These are phyloP conservation scores for Ploettnerulaceae sp. DNA, from an alignment of 2,329 filamentous ascomycete species.

Conservation along the genomic window DNA sequence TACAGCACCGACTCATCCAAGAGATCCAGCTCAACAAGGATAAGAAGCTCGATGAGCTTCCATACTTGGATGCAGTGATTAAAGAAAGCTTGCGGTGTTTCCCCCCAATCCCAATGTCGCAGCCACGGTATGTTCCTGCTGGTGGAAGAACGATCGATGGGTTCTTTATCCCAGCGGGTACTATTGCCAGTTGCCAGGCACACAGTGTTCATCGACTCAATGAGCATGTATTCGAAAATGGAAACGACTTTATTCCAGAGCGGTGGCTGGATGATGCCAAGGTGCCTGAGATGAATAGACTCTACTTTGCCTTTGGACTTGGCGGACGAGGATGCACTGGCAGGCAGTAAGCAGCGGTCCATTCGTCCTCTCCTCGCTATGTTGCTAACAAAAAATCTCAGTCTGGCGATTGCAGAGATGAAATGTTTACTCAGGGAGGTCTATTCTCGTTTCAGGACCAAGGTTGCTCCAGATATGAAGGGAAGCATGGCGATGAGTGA, in stretches of 20 bases:
- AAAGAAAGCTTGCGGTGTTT: conserved; percentile 58
- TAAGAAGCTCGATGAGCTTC: conserved; percentile 44
- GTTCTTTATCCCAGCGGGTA: conserved; percentile 47
- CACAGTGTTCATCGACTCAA: conserved; percentile 57
- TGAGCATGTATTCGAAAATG: conserved; percentile 67
- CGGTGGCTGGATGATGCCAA: conserved; percentile 75
- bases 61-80: conserved; percentile 59
- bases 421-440: conserved; percentile 58
- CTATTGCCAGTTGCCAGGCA: conserved; percentile 57
- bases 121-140: conserved; percentile 54
- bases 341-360: conserved; percentile 55
- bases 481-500: conserved; percentile 61
- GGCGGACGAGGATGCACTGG: conserved; percentile 63
- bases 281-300: conserved; percentile 61
- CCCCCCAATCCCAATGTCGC: conserved; percentile 61
- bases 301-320: conserved; percentile 62
- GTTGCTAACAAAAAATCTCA: conserved; percentile 27
- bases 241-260: conserved; percentile 73
- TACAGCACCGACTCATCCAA: conserved; percentile 48
- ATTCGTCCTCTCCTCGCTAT: neutral
- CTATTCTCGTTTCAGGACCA: conserved; percentile 54
- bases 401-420: conserved; percentile 63
- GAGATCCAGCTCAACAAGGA: conserved; percentile 45
- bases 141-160: conserved; percentile 53
- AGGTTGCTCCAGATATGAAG: conserved; percentile 46